Evolutionary conservation across 1,284 basidiomycete species (phyloP), one percentile per base, ranked within the genome.

Genomic region (Cystobasidium sp.): DNA sequence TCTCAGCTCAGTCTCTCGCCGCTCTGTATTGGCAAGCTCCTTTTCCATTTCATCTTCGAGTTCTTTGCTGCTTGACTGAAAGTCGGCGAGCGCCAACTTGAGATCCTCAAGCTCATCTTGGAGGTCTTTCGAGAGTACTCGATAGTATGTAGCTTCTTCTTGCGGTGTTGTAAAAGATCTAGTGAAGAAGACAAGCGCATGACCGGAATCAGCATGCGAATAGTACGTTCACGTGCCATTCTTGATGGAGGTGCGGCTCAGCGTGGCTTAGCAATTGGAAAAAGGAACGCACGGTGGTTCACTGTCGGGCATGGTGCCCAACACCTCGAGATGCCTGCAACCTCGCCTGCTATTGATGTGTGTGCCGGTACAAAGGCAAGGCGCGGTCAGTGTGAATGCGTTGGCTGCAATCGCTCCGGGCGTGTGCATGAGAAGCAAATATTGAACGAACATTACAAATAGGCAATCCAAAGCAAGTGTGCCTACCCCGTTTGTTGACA

Each of bases 1-100:
- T 82, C 87, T 88, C 67, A 96, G 86, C 55, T 94, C 92, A 79
- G 88, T 87, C 82, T 96, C 91, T 14, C 89, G 87, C 82, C 90
- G 90, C 84, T 97, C 94, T 58, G 92, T 94, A 63, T 90, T 86
- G 79, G 91, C 90, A 63, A 97, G 85, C 82, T 97, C 94, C 77
- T 88, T 88, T 85, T 95, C 93, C 77, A 97, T 85, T 83, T 97
- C 94, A 76, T 94, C 90, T 84, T 97, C 94, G 44, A 97, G 87
- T 80, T 96, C 93, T 84, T 92, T 93, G 82, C 92, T 94, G 59
- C 91, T 92, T 75, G 88, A 85, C 78, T 95, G 92, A 81, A 96
- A 96, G 77, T 96, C 94, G 80, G 94, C 91, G 52, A 80, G 72
- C 64, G 79, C 79, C 4, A 71, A 24, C 39, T 78, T 75, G 22